phyloP scores from a whole-genome alignment of 805 yeast genomes.

The Zygosaccharomyces siamensis region DNA sequence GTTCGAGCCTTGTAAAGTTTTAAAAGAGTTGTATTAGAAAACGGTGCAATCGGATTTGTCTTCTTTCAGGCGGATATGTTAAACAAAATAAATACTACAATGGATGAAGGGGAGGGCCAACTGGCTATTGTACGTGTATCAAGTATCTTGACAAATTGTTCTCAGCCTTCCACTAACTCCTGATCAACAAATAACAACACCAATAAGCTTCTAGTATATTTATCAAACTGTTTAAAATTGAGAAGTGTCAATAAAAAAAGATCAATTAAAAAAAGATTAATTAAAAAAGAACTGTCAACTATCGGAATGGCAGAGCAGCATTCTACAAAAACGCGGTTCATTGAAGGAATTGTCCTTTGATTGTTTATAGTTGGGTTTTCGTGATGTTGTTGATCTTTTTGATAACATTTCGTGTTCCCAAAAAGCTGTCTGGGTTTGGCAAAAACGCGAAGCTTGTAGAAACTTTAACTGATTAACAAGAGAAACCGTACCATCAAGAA shows the following conservation, averaged over 20 bases:
- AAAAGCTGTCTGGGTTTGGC: constrained; percentile 15
- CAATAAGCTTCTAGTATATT: too few species aligned
- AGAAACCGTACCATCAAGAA: not conserved
- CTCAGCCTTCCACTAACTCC: too few species aligned
- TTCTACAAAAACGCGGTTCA: not conserved
- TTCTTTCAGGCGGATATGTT: not conserved
- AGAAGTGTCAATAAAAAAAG: too few species aligned
- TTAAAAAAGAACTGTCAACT: not conserved
- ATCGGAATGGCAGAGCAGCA: not conserved
- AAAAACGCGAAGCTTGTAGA: not conserved
- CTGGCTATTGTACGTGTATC: too few species aligned
- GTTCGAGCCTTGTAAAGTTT: not conserved
- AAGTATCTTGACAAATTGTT: too few species aligned
- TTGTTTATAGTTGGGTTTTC: not conserved
- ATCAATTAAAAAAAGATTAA: not conserved
- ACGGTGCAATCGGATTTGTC: not conserved
- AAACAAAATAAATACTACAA: not conserved
- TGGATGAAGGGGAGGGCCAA: too few species aligned
- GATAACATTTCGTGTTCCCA: constrained; percentile 6
- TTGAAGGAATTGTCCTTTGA: not conserved
- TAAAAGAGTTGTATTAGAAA: not conserved
- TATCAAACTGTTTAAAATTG: too few species aligned
- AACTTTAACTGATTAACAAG: not conserved
- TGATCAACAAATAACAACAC: too few species aligned
- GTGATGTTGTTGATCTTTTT: constrained; percentile 1